Evolutionary conservation across 768 basidiomycete species (phyloP).

Genomic region (Punctularia strigosozonata): DNA sequence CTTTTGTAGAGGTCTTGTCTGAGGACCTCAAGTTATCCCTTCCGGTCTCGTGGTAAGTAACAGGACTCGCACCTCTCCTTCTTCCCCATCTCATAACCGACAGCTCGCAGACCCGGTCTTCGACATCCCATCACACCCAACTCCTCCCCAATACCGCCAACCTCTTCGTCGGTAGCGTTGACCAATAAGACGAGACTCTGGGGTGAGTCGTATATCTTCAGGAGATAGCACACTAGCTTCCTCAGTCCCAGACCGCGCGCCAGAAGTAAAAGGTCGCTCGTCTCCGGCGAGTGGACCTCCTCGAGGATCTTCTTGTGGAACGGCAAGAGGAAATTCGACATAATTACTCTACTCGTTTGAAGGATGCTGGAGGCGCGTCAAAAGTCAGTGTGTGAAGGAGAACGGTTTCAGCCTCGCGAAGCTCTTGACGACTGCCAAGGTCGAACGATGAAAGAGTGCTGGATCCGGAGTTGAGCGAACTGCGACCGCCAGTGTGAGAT

Average conservation of each 20-base stretch:
- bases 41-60: background rate
- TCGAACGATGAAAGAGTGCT: too few relatives aligned
- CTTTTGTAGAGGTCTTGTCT: conserved; percentile 75
- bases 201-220: conserved; percentile 88
- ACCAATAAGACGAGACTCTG: conserved; percentile 77
- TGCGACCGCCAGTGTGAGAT: too few relatives aligned
- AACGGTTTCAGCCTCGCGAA: too few relatives aligned
- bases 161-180: conserved; percentile 78
- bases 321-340: conserved; percentile 34
- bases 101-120: conserved; percentile 70
- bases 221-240: conserved; percentile 68
- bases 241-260: conserved; percentile 88
- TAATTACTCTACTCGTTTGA: too few relatives aligned
- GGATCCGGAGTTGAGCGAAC: too few relatives aligned
- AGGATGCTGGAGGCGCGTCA: too few relatives aligned
- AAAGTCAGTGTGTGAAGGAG: too few relatives aligned
- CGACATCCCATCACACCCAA: conserved; percentile 86
- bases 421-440: too few relatives aligned
- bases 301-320: conserved; percentile 62
- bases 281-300: conserved; percentile 61
- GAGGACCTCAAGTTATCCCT: conserved; percentile 2
- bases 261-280: conserved; percentile 63
- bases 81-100: conserved; percentile 70
- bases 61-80: conserved; percentile 58
- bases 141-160: conserved; percentile 85